phyloP scores from a whole-genome alignment of 257 asterid genomes.

The Agastache rugosa region DNA sequence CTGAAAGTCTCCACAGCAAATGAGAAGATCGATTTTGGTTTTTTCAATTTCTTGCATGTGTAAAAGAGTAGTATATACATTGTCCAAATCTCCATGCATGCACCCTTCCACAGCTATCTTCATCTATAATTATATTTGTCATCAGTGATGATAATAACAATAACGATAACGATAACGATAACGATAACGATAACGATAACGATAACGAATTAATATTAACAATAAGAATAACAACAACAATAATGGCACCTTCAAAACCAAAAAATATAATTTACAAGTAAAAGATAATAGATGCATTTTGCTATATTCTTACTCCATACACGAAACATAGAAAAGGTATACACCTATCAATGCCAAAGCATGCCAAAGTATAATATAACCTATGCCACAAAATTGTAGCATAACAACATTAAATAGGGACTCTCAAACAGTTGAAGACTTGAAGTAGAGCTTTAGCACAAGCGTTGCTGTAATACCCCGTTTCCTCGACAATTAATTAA shows the following conservation, averaged over 20 bases:
- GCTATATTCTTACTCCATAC: neutral
- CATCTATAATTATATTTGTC: slow-evolving; percentile 54
- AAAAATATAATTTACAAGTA: neutral
- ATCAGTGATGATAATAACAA: neutral
- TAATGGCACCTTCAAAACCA: slow-evolving; percentile 8
- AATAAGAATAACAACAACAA: neutral
- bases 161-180: neutral
- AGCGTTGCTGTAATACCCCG: too few species aligned
- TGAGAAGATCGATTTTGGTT: slow-evolving; percentile 80
- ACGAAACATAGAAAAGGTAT: neutral
- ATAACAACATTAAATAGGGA: neutral
- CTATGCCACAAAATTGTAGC: neutral
- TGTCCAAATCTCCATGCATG: slow-evolving; percentile 96
- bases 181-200: neutral
- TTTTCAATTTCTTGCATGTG: slow-evolving; percentile 80
- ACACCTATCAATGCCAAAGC: neutral
- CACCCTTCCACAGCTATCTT: slow-evolving; percentile 97
- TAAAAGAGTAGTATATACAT: slow-evolving; percentile 76
- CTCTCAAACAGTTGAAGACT: too few species aligned
- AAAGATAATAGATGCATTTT: neutral
- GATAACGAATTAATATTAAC: too few species aligned
- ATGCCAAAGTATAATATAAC: neutral
- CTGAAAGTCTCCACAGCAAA: slow-evolving; percentile 99
- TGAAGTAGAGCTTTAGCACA: too few species aligned
- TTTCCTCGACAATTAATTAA: too few species aligned